Percentiles rank a stretch among this genome's conserved stretches.
These are phyloP conservation scores for Coemansia sp. DNA, from an alignment of 192 early-diverging fungal species.

Conservation along the genomic window DNA sequence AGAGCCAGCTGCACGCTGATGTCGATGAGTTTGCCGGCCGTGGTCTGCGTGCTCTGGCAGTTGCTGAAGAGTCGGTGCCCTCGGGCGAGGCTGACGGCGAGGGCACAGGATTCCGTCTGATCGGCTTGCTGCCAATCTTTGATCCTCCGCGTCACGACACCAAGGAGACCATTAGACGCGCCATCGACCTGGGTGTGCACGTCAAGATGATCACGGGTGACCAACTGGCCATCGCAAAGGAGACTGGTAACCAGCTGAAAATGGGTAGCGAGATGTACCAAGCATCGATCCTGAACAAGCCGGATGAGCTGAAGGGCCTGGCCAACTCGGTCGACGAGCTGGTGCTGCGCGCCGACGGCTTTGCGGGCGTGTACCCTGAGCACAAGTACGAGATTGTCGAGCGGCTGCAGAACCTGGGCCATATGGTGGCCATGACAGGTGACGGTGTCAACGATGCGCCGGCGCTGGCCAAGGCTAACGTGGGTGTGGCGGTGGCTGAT, in stretches of 20 bases:
- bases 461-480: constrained; percentile 69
- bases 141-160: constrained; percentile 78
- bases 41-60: constrained; percentile 73
- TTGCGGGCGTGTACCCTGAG: constrained; percentile 67
- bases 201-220: constrained; percentile 98
- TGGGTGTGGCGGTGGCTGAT: constrained; percentile 75
- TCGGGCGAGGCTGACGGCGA: constrained; percentile 58
- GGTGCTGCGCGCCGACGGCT: constrained; percentile 65
- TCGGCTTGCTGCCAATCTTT: constrained; percentile 73
- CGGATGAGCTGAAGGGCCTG: constrained; percentile 61
- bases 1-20: constrained; percentile 62
- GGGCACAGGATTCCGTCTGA: constrained; percentile 66
- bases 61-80: constrained; percentile 69
- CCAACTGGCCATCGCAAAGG: constrained; percentile 86
- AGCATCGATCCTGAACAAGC: constrained; percentile 62
- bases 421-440: constrained; percentile 73
- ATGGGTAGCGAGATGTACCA: constrained; percentile 76
- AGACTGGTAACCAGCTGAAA: constrained; percentile 66
- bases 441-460: constrained; percentile 77
- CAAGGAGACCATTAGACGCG: constrained; percentile 77
- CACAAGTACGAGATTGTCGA: constrained; percentile 74
- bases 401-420: constrained; percentile 65
- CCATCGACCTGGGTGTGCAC: constrained; percentile 70
- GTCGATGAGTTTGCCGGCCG: constrained; percentile 69
- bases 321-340: constrained; percentile 59